Evolutionary conservation across 1,284 basidiomycete genomes (phyloP).

Genomic region (Clitocybe nebularis): DNA sequence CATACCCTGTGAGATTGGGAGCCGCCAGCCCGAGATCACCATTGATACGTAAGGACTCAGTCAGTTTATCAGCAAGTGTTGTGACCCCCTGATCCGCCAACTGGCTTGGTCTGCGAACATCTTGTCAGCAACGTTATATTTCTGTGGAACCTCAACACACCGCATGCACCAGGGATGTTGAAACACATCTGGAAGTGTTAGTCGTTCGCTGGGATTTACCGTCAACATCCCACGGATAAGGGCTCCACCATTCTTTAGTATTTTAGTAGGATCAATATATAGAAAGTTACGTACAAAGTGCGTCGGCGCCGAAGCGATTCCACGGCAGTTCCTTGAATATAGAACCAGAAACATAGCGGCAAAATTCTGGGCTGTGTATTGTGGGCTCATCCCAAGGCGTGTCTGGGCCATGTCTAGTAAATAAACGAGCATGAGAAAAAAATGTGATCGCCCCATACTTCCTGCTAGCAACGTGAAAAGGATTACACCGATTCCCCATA

Average conservation of each 20-base stretch:
- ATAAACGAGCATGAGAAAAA: neutral
- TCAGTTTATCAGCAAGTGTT: slow-evolving; percentile 64
- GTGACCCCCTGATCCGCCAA: slow-evolving; percentile 51
- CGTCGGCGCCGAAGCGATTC: slow-evolving; percentile 62
- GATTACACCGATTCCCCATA: slow-evolving; percentile 97
- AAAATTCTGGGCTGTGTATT: slow-evolving; percentile 72
- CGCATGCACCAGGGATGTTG: slow-evolving; percentile 79
- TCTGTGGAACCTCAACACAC: slow-evolving; percentile 32
- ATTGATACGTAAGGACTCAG: slow-evolving; percentile 56
- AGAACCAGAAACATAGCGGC: slow-evolving; percentile 71
- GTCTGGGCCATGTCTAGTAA: slow-evolving; percentile 44
- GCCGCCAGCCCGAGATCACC: slow-evolving; percentile 72
- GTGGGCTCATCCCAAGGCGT: slow-evolving; percentile 99
- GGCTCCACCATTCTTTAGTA: no score
- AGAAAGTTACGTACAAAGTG: slow-evolving; percentile 52
- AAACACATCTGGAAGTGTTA: slow-evolving; percentile 69
- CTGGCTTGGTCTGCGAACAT: slow-evolving; percentile 58
- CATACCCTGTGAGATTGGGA: slow-evolving; percentile 23
- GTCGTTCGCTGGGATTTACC: slow-evolving; percentile 66
- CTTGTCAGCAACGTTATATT: neutral
- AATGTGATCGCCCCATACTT: slow-evolving; percentile 69
- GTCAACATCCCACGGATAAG: slow-evolving; percentile 73
- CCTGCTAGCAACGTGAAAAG: slow-evolving; percentile 90
- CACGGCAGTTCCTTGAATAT: slow-evolving; percentile 82
- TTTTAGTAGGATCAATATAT: no score